A percentile compares a stretch with the other conserved stretches of the same genome.
Evolutionary conservation across 495 filamentous ascomycete genomes (phyloP).

Genomic region (Barbatosphaeria neglecta): DNA sequence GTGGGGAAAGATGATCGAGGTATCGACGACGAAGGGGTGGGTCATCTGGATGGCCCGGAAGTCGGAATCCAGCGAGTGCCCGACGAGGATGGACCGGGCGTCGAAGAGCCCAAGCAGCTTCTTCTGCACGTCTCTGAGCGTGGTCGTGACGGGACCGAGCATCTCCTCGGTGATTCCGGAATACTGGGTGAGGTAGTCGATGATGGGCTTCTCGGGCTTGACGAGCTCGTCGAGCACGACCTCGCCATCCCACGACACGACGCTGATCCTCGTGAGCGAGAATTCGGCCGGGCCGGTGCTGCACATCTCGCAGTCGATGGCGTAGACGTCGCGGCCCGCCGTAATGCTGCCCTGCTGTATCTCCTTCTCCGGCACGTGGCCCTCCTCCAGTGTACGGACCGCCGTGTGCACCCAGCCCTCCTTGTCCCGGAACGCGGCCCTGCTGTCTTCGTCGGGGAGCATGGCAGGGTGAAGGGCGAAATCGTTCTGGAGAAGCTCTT

Average conservation of each 20-base stretch:
- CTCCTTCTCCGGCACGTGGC: slow-evolving; percentile 50
- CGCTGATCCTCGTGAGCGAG: slow-evolving; percentile 76
- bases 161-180: slow-evolving; percentile 85
- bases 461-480: slow-evolving; percentile 71
- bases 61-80: slow-evolving; percentile 88
- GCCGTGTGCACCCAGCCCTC: slow-evolving; percentile 77
- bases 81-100: slow-evolving; percentile 68
- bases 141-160: slow-evolving; percentile 72
- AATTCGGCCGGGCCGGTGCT: slow-evolving; percentile 60
- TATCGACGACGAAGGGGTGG: slow-evolving; percentile 90
- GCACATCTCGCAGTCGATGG: slow-evolving; percentile 96
- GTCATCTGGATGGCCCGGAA: slow-evolving; percentile 70
- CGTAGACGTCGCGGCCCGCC: slow-evolving; percentile 66
- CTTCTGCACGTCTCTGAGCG: slow-evolving; percentile 68
- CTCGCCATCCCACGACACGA: slow-evolving; percentile 76
- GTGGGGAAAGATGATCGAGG: slow-evolving; percentile 66
- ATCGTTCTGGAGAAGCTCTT: slow-evolving; percentile 70
- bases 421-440: slow-evolving; percentile 29
- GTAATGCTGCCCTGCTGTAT: slow-evolving; percentile 74
- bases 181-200: slow-evolving; percentile 77
- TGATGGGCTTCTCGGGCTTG: slow-evolving; percentile 73
- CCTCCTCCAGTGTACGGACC: slow-evolving; percentile 55
- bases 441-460: slow-evolving; percentile 32
- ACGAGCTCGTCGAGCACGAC: slow-evolving; percentile 81
- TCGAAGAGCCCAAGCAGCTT: slow-evolving; percentile 62